These are phyloP conservation scores for Ceratocystis albifundus DNA, from an alignment of 2,329 filamentous ascomycete genomes.

Conservation along the genomic window DNA sequence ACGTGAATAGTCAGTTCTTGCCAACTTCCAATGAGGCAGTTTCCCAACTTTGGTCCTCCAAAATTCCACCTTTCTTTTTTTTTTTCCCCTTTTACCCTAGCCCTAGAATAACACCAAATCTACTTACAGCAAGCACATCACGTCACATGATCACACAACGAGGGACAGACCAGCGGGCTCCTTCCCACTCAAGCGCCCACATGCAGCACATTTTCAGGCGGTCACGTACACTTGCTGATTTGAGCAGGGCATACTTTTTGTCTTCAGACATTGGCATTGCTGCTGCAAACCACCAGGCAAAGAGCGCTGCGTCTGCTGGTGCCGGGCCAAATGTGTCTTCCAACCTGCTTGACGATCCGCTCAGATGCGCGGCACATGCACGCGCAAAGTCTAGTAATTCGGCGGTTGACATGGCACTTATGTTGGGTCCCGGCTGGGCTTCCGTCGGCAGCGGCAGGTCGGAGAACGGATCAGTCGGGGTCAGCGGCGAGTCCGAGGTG, in stretches of 20 bases:
- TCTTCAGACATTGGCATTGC: constrained; percentile 65
- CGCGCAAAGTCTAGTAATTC: constrained; percentile 54
- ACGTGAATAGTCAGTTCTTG: neutral
- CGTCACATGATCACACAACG: constrained; percentile 13
- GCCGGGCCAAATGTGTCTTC: constrained; percentile 61
- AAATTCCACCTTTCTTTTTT: neutral
- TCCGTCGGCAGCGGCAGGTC: constrained; percentile 10
- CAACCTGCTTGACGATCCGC: constrained; percentile 60
- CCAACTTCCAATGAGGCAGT: neutral
- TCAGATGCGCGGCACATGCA: constrained; percentile 44
- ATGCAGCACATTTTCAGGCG: constrained; percentile 69
- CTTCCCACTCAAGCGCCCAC: constrained; percentile 66
- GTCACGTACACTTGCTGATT: constrained; percentile 63
- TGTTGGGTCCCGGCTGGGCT: constrained; percentile 12
- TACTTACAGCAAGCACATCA: neutral
- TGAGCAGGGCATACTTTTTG: constrained; percentile 67
- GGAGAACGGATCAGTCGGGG: constrained; percentile 14
- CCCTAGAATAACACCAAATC: neutral
- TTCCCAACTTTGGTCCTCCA: neutral
- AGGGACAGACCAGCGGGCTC: constrained; percentile 54
- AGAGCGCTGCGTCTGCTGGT: constrained; percentile 61
- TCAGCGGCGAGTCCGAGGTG: neutral
- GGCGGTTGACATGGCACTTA: constrained; percentile 51
- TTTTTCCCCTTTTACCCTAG: neutral
- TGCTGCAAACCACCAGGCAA: constrained; percentile 85